These are phyloP conservation scores for Blastobotrys niveus DNA, from an alignment of 1,139 yeast species.

Conservation along the genomic window DNA sequence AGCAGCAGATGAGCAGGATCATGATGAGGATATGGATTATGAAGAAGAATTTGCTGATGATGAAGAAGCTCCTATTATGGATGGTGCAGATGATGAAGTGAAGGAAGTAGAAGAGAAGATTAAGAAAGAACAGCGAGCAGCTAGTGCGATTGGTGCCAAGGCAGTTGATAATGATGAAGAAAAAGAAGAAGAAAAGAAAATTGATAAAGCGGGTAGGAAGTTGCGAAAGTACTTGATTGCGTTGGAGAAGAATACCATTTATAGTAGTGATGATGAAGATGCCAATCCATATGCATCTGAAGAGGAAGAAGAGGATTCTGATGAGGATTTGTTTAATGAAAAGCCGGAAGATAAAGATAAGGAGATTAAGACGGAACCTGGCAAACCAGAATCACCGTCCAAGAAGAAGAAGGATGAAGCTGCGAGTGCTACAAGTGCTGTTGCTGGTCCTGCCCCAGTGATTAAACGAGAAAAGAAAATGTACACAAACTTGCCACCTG, in stretches of 20 bases:
- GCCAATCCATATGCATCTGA: slow-evolving; percentile 72
- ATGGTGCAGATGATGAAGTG: slow-evolving; percentile 93
- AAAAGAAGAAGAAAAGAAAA: slow-evolving; percentile 62
- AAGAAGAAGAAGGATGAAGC: slow-evolving; percentile 20
- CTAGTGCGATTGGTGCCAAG: slow-evolving; percentile 53
- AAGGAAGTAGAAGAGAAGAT: slow-evolving; percentile 83
- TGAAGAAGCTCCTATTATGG: slow-evolving; percentile 97
- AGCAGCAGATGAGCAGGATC: slow-evolving; percentile 46
- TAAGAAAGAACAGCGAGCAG: slow-evolving; percentile 84
- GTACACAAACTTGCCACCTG: slow-evolving; percentile 45
- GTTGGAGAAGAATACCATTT: slow-evolving; percentile 82
- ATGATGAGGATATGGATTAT: slow-evolving; percentile 86
- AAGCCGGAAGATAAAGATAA: slow-evolving; percentile 17
- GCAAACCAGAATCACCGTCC: too few relatives aligned
- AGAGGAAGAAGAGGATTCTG: slow-evolving; percentile 39
- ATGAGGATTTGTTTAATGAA: slow-evolving; percentile 16
- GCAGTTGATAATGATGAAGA: slow-evolving; percentile 56
- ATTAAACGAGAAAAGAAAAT: slow-evolving; percentile 27
- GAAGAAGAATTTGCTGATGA: slow-evolving; percentile 98
- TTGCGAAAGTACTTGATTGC: slow-evolving; percentile 77
- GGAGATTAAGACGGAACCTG: slow-evolving; percentile 17
- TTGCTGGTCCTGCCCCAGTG: too few relatives aligned
- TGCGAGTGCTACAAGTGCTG: too few relatives aligned
- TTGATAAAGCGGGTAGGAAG: slow-evolving; percentile 87
- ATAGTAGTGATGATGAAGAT: slow-evolving; percentile 81